A percentile compares a stretch with the other conserved stretches of the same genome.
These are phyloP conservation scores for Grosmannia serpens DNA, from an alignment of 2,329 filamentous ascomycete genomes.

Conservation along the genomic window DNA sequence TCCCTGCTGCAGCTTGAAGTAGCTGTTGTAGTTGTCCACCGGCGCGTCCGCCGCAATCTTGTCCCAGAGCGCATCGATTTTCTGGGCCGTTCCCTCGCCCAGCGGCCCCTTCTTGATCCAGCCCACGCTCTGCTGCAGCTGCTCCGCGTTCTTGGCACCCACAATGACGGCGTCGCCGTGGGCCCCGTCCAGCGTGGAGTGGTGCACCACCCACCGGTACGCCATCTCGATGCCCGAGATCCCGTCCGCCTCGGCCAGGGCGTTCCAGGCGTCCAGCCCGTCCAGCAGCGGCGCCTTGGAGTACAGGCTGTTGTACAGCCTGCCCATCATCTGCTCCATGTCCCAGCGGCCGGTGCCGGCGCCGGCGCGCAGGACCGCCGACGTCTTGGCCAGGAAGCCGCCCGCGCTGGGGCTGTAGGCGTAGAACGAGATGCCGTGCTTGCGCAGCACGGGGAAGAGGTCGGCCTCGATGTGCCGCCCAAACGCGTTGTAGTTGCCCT, in stretches of 20 bases:
- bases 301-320: not conserved
- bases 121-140: not conserved
- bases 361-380: not conserved
- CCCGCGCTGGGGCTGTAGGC: conserved; percentile 17
- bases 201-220: not conserved
- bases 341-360: not conserved
- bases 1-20: not conserved
- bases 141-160: not conserved
- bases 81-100: not conserved
- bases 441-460: conserved; percentile 31
- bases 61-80: not conserved
- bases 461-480: conserved; percentile 24
- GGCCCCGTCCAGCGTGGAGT: not conserved
- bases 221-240: not conserved
- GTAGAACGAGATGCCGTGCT: conserved; percentile 23
- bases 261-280: not conserved
- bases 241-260: not conserved
- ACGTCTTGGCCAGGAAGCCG: not conserved
- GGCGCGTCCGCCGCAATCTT: not conserved
- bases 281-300: not conserved
- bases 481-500: conserved; percentile 29
- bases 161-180: not conserved
- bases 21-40: not conserved
- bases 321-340: not conserved
- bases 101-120: not conserved